Base-by-base conservation (phyloP, 371 early-diverging fungal genomes). In the Lichtheimia hyalospora region DNA sequence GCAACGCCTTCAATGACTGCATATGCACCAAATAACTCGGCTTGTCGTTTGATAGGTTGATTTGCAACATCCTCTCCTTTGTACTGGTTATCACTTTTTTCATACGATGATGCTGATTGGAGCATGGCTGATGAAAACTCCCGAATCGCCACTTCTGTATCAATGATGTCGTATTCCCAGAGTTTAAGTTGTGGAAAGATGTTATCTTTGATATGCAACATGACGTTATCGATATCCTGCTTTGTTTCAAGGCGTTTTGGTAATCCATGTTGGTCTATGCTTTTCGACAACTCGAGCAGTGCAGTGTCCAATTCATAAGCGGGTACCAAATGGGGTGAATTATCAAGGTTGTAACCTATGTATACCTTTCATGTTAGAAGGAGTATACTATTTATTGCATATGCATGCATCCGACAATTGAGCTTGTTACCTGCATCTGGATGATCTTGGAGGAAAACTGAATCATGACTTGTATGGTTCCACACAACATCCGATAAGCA, bases 401-500 rank as follows among this genome's bases (percentile, higher is more conserved):
- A 23, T 56, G 8, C 20, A 42, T 73, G 40, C 46, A 46, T 46
- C n/a, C 46, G n/a, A n/a, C 25, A 18, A 7, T 46, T 46, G n/a
- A n/a, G n/a, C 46, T 15, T 57, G 40, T 54, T 73, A 83, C 86
- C 96, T 55, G 96, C 93, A 72, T 97, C 97, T 3, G 99, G 99
- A 70, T 97, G 97, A 27, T 93, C 86, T 62, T 87, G 74, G 24
- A 98, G 84, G 92, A 96, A 98, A 5, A 68, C 76, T 12, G 92
- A 90, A 68, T 96, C 91, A 72, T 87, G 82, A 25, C 97, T 92
- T 6, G 97, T 97, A 69, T 98, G 99, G 76, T 98, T 98, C 96
- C 96, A 97, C 2, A 98, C 99, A 57, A 98, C 89, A 71, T 98
- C 99, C 14, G 95, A 92, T 49, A 93, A 71, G 56, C 88, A 84